phyloP scores from a whole-genome alignment of 768 basidiomycete species.

The Pisolithus tinctorius region DNA sequence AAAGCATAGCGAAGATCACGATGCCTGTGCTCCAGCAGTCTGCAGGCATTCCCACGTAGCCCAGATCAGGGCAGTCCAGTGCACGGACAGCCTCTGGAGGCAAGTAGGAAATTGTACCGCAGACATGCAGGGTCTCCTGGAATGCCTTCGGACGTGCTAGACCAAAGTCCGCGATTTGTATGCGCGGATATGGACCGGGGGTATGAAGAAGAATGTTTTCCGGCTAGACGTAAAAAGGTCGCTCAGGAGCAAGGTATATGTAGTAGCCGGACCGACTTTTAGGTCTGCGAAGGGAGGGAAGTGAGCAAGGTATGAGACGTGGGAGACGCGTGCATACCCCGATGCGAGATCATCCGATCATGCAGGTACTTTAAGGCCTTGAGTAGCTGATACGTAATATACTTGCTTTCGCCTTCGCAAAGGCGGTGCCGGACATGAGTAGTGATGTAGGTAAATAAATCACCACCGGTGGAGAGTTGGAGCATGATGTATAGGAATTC shows the following conservation, averaged over 20 bases:
- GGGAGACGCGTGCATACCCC: slow-evolving; percentile 41
- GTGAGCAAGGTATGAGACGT: background rate
- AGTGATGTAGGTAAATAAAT: slow-evolving; percentile 81
- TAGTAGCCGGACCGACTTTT: slow-evolving; percentile 38
- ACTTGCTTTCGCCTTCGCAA: slow-evolving; percentile 78
- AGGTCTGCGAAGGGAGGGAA: slow-evolving; percentile 39
- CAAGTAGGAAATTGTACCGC: slow-evolving; percentile 81
- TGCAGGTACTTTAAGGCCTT: slow-evolving; percentile 68
- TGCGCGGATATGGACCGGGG: slow-evolving; percentile 81
- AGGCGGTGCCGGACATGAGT: slow-evolving; percentile 50
- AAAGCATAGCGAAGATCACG: slow-evolving; percentile 76
- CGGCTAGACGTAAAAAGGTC: slow-evolving; percentile 37
- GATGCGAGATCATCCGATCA: slow-evolving; percentile 65
- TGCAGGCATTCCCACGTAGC: slow-evolving; percentile 77
- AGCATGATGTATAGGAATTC: slow-evolving; percentile 78
- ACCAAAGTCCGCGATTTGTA: slow-evolving; percentile 83
- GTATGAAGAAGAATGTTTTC: slow-evolving; percentile 76
- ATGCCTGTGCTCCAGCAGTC: slow-evolving; percentile 89
- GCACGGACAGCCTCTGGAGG: slow-evolving; percentile 83
- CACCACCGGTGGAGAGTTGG: slow-evolving; percentile 79
- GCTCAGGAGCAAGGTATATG: background rate
- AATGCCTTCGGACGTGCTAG: slow-evolving; percentile 72
- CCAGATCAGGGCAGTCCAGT: slow-evolving; percentile 63
- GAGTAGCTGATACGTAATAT: slow-evolving; percentile 76
- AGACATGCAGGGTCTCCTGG: slow-evolving; percentile 80